phyloP scores from a whole-genome alignment of 306 rosid genomes.

The Vicia sativa region DNA sequence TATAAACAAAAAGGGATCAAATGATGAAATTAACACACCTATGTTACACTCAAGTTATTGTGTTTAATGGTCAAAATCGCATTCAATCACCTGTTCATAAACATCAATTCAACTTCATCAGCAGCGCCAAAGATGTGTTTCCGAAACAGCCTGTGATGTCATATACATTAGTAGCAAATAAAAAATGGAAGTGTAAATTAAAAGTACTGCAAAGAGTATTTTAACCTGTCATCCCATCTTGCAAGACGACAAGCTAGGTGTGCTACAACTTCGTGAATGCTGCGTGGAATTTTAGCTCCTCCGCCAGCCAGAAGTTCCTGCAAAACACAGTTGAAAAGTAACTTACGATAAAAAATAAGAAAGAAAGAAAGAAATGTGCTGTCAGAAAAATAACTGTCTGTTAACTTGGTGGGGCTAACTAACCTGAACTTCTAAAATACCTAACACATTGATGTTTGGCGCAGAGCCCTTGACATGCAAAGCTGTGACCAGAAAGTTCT shows the following conservation, averaged over 20 bases:
- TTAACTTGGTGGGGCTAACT: slow-evolving; percentile 18
- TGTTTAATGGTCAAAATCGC: slow-evolving; percentile 23
- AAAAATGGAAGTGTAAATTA: not conserved
- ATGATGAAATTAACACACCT: slow-evolving; percentile 16
- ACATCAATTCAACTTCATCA: slow-evolving; percentile 91
- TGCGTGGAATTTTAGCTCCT: slow-evolving; percentile 52
- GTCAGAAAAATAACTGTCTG: not conserved
- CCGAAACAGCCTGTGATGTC: slow-evolving; percentile 70
- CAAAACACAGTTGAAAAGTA: slow-evolving; percentile 26
- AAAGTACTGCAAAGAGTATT: not conserved
- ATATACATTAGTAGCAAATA: slow-evolving; percentile 23
- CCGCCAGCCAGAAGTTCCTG: slow-evolving; percentile 65
- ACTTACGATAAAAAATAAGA: slow-evolving; percentile 14
- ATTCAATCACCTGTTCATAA: slow-evolving; percentile 81
- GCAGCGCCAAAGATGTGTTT: slow-evolving; percentile 91
- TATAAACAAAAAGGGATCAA: slow-evolving; percentile 15
- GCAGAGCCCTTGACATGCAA: slow-evolving; percentile 76
- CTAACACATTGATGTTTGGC: slow-evolving; percentile 68
- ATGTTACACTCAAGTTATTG: slow-evolving; percentile 26
- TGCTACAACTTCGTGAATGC: slow-evolving; percentile 59
- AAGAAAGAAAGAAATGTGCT: not conserved
- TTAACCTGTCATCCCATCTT: slow-evolving; percentile 76
- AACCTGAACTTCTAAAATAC: slow-evolving; percentile 94
- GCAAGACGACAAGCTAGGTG: slow-evolving; percentile 65
- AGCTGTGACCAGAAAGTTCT: slow-evolving; percentile 76